Evolutionary conservation across 208 protist species (phyloP), one percentile per base, ranked within the genome.

Genomic region (Trypanosoma mega): DNA sequence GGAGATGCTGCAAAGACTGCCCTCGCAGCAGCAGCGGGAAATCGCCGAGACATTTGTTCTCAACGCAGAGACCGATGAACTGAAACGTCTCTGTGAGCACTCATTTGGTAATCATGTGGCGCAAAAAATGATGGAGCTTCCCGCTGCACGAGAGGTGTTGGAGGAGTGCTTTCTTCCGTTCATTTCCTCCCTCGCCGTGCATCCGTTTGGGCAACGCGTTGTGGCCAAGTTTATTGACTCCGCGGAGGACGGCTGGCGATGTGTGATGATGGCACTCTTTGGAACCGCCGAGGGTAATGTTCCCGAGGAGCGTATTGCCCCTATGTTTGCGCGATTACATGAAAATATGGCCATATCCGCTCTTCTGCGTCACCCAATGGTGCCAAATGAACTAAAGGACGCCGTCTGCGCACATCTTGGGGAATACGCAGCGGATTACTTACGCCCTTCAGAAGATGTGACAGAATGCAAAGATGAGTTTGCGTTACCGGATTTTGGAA

Each of bases 31-130:
- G 70, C 75, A 78, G 33, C 75, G 77, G 54, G 90, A 96, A 48
- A 85, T 96, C 44, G 85, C 90, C 0, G 85, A 96, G 68, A 54
- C 64, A 2, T 91, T 96, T 58, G 72, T 90, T 46, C 76, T 87
- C 39, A 96, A 93, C 50, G 70, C 72, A 21, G 80, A 93, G 43
- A 63, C 61, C n/a, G 84, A 90, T 48, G 87, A 90, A 60, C 87
- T 96, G 39, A 34, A 52, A 16, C 72, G 64, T 9, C 56, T 93
- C n/a, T 91, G 85, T 66, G 62, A 85, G 50, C 86, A 96, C 46
- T 68, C 76, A 1, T 93, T 88, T 46, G 90, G 90, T 30, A 96
- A 96, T 56, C 83, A 91, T 61, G 82, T 93, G 12, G 86, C 84
- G 18, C 86, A 93, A 71, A 88, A 84, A 76, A 49, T 96, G 36